Percentiles rank a stretch among this genome's conserved stretches.
phyloP scores from a whole-genome alignment of 2,329 filamentous ascomycete genomes.

The Xylaria digitata region DNA sequence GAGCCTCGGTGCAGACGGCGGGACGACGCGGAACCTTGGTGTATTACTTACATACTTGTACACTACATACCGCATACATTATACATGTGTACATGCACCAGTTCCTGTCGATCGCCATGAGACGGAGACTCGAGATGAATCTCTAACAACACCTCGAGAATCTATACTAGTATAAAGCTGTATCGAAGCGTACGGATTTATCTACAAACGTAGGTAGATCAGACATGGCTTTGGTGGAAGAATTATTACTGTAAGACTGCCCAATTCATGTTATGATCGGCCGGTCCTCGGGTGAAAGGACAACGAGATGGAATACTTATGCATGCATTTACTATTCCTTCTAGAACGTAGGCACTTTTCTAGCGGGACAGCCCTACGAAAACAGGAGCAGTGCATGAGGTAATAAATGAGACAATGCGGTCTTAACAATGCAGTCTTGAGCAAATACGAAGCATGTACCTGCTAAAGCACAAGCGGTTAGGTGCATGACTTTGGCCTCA shows the following conservation, averaged over 20 bases:
- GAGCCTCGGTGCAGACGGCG: conserved; percentile 29
- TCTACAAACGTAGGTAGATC: background rate
- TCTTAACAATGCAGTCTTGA: no score
- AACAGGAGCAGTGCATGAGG: no score
- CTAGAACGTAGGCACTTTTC: no score
- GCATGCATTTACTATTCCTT: no score
- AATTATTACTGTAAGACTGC: background rate
- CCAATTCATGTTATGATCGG: conserved; percentile 4
- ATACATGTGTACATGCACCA: background rate
- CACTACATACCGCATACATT: background rate
- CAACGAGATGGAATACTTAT: background rate
- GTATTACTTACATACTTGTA: conserved; percentile 14
- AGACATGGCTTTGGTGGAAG: conserved; percentile 5
- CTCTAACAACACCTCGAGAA: background rate
- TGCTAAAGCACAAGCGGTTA: no score
- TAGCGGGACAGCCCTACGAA: no score
- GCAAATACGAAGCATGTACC: no score
- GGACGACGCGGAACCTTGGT: conserved; percentile 15
- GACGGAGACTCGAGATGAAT: background rate
- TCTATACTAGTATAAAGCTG: no score
- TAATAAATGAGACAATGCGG: no score
- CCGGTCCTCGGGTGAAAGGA: conserved; percentile 4
- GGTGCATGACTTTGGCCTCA: no score
- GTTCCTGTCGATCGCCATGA: conserved; percentile 22
- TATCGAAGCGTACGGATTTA: no score